A percentile compares a stretch with the other conserved stretches of the same genome.
phyloP scores from a whole-genome alignment of 1,139 yeast species.

The Saccharomyces hybrid region DNA sequence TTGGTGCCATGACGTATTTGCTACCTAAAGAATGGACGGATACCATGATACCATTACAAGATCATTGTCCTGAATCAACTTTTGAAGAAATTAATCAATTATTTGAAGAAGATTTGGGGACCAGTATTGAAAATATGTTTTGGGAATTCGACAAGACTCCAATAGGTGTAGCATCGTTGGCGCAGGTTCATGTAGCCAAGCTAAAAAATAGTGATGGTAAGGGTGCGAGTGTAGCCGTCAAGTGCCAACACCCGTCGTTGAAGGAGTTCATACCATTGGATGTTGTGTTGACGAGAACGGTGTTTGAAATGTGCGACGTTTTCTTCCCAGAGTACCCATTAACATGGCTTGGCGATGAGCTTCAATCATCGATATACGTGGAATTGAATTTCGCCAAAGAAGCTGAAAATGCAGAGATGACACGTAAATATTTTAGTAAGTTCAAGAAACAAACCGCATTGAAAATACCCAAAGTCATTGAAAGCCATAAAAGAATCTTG shows the following conservation, averaged over 20 bases:
- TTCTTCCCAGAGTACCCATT: constrained; percentile 91
- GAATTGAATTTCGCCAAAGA: constrained; percentile 85
- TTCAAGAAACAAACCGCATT: constrained; percentile 60
- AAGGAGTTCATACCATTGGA: constrained; percentile 87
- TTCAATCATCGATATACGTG: constrained; percentile 74
- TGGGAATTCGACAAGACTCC: constrained; percentile 52
- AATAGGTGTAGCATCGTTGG: constrained; percentile 90
- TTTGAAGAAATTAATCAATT: constrained; percentile 57
- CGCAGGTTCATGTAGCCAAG: constrained; percentile 84
- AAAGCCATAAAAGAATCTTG: constrained; percentile 62
- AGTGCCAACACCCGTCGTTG: constrained; percentile 87
- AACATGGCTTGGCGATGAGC: constrained; percentile 88
- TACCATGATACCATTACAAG: constrained; percentile 90
- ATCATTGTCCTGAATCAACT: constrained; percentile 78
- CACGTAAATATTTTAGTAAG: constrained; percentile 54
- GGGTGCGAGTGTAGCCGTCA: constrained; percentile 75
- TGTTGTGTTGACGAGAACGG: constrained; percentile 65
- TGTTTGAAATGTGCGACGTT: constrained; percentile 64
- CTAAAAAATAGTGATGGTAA: constrained; percentile 43
- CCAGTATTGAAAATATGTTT: constrained; percentile 55
- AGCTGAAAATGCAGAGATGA: constrained; percentile 67
- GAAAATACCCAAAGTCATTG: constrained; percentile 63
- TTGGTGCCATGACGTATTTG: constrained; percentile 83
- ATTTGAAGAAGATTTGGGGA: constrained; percentile 61
- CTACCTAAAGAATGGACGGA: constrained; percentile 92